A percentile compares a stretch with the other conserved stretches of the same genome.
Conservation (phyloP, 148 eudicot genomes). For the Rheum nobile region DNA sequence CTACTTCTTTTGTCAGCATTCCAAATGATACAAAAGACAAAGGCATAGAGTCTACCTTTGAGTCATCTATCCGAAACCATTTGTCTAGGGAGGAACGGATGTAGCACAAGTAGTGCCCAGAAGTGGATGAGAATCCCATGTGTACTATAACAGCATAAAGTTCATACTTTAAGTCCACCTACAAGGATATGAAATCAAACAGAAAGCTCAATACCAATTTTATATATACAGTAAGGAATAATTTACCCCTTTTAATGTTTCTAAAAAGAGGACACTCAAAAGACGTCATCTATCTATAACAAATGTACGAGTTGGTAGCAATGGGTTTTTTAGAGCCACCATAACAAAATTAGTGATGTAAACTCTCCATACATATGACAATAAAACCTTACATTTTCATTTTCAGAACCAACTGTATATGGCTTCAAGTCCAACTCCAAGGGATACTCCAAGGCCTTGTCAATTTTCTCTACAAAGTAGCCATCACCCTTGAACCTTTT, state of each 20-base stretch:
- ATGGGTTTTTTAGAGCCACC: background rate
- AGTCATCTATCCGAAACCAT: conserved; percentile 83
- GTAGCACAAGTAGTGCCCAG: conserved; percentile 81
- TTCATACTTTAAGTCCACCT: conserved; percentile 58
- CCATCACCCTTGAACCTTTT: conserved; percentile 93
- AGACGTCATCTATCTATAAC: background rate
- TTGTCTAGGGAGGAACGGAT: conserved; percentile 50
- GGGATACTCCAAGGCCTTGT: conserved; percentile 58
- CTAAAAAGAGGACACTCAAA: background rate
- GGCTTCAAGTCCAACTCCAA: conserved; percentile 63
- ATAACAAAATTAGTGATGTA: background rate
- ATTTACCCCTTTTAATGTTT: background rate
- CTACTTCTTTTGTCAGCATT: background rate
- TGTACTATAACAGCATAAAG: conserved; percentile 82
- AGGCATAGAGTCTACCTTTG: conserved; percentile 33
- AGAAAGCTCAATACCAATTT: background rate
- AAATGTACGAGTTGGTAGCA: background rate
- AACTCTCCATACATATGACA: background rate
- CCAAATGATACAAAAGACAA: background rate
- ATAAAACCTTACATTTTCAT: conserved; percentile 31
- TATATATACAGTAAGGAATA: background rate
- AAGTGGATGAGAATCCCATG: conserved; percentile 41
- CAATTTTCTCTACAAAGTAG: conserved; percentile 52
- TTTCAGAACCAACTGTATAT: conserved; percentile 24
- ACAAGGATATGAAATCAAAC: conserved; percentile 4